Evolutionary conservation across 2,329 filamentous ascomycete genomes (phyloP), one percentile per base, ranked within the genome.

Genomic region (Huntiella savannae): DNA sequence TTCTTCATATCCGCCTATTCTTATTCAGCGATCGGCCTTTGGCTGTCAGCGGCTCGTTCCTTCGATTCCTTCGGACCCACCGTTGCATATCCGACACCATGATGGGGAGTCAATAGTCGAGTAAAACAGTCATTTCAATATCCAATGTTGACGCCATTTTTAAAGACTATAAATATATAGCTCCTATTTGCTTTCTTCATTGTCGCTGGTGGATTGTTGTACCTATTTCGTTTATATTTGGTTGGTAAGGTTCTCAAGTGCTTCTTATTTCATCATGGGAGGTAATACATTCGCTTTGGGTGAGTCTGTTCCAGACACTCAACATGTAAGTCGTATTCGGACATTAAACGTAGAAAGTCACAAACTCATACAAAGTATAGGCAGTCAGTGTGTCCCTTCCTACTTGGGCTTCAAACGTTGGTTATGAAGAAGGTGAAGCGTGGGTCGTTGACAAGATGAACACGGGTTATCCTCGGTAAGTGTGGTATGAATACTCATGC

Each of bases 331-430:
- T 69, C 10, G 35, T 32, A 28, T n/a, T 34, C 34, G n/a, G 16
- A 12, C 33, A 13, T 32, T 40, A 11, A n/a, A 17, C 10, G 3
- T 33, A 5, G 33, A 13, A 41, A 15, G 16, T 28, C 16, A 6
- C 4, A 37, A 7, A 48, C 13, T 37, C 7, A 43, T 32, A 4
- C 33, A 11, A 15, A 15, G 4, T 15, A 2, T 46, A 95, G 87
- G 91, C 88, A 53, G 84, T 96, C 53, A 96, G 88, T 60, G 88
- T 96, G 37, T 96, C 91, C 12, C 67, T 98, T 19, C 91, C 91
- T 35, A 92, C 86, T 63, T 98, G 91, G 91, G 71, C 70, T 53
- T 70, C 86, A 53, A 96, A 93, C 56, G 69, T 98, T 35, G 88
- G 77, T 36, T 98, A 98, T 58, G 91, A 98, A 61, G 86, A 98